These are phyloP conservation scores for Mesotaenium endlicherianum DNA, from an alignment of 139 green algal genomes.

Conservation along the genomic window DNA sequence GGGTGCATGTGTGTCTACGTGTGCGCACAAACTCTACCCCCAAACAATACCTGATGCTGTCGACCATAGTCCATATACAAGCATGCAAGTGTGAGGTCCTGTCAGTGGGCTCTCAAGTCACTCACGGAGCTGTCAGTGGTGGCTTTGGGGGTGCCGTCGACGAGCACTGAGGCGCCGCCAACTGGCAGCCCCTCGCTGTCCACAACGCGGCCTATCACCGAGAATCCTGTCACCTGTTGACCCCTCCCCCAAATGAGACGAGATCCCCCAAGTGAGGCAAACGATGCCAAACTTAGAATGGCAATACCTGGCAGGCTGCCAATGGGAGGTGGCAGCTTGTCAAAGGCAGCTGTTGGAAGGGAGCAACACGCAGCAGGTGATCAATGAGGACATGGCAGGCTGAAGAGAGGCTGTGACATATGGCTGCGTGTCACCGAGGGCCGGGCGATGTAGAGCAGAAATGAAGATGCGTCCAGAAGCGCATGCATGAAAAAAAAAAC, in stretches of 20 bases:
- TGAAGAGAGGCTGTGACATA: too few species aligned
- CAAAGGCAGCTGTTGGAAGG: too few species aligned
- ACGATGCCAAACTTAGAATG: too few species aligned
- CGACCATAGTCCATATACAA: neutral
- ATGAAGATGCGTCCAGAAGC: too few species aligned
- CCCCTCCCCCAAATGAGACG: neutral
- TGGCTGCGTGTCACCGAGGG: too few species aligned
- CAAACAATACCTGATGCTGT: neutral
- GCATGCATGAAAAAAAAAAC: too few species aligned
- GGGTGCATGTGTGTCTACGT: neutral
- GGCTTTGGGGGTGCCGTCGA: neutral
- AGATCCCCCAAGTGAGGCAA: too few species aligned
- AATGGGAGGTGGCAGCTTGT: too few species aligned
- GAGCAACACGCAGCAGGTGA: too few species aligned
- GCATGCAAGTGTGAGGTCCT: neutral
- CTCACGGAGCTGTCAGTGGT: slow-evolving; percentile 16
- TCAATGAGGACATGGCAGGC: too few species aligned
- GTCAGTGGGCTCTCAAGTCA: neutral
- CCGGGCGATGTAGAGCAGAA: too few species aligned
- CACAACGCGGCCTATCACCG: slow-evolving; percentile 20
- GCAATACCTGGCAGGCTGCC: too few species aligned
- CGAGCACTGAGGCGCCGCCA: slow-evolving; percentile 18
- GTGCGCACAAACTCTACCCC: neutral
- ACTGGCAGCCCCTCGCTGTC: slow-evolving; percentile 7
- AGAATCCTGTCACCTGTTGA: slow-evolving; percentile 43